These are phyloP conservation scores for Leccinum griseonigrum DNA, from an alignment of 1,284 basidiomycete species.

Conservation along the genomic window DNA sequence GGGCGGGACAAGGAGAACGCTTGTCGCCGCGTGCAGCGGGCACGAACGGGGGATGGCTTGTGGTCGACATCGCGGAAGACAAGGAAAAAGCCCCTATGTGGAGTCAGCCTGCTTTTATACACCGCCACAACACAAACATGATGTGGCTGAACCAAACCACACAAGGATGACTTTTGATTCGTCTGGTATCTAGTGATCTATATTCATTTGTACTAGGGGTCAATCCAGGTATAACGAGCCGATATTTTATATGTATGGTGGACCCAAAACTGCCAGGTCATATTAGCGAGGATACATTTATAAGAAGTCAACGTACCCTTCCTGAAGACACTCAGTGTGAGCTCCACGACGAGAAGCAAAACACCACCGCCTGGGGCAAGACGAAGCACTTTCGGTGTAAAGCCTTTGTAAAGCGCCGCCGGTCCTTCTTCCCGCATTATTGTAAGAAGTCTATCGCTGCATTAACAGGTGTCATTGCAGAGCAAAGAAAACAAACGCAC, in stretches of 20 bases:
- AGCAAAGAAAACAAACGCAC: conserved; percentile 24
- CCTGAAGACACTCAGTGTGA: conserved; percentile 74
- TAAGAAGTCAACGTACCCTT: conserved; percentile 46
- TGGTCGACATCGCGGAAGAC: conserved; percentile 28
- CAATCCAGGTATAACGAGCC: conserved; percentile 3
- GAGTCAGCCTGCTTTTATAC: conserved; percentile 18
- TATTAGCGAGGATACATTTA: neutral
- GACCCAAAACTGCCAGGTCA: conserved; percentile 28
- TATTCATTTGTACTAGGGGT: conserved; percentile 3
- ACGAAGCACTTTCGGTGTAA: conserved; percentile 82
- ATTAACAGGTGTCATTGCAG: neutral
- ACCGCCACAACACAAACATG: neutral
- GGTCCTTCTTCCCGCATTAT: conserved; percentile 91
- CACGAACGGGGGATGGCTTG: conserved; percentile 38
- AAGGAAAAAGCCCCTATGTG: conserved; percentile 19
- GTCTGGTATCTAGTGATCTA: neutral
- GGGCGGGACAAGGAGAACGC: conserved; percentile 50
- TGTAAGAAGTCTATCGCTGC: conserved; percentile 51
- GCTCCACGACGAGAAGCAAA: conserved; percentile 87
- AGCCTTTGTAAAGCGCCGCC: conserved; percentile 92
- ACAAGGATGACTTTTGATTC: neutral
- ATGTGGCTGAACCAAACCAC: conserved; percentile 14
- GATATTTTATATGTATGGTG: conserved; percentile 32
- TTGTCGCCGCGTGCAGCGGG: conserved; percentile 30
- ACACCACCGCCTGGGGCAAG: conserved; percentile 95